These are phyloP conservation scores for Candida koratica DNA, from an alignment of 805 yeast species.

Conservation along the genomic window DNA sequence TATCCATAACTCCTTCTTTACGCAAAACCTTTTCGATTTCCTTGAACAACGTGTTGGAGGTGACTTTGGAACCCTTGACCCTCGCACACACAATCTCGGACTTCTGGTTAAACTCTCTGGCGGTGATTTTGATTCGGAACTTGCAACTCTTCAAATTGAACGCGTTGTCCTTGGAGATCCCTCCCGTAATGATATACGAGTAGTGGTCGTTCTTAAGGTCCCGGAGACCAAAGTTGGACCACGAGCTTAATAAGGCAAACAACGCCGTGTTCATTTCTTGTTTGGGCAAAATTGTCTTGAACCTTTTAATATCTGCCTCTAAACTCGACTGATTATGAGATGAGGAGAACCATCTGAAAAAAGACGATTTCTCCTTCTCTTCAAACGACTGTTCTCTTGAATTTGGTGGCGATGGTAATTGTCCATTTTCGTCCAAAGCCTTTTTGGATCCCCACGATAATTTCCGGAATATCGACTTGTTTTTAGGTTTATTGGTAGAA, in stretches of 20 bases:
- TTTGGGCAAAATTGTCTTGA: constrained; percentile 39
- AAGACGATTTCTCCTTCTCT: constrained; percentile 24
- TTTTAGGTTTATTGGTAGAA: constrained; percentile 30
- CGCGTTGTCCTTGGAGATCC: constrained; percentile 57
- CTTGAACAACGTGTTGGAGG: constrained; percentile 54
- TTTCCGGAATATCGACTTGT: constrained; percentile 45
- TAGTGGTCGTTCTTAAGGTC: constrained; percentile 46
- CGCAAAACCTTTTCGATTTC: constrained; percentile 64
- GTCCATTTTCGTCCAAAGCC: constrained; percentile 27
- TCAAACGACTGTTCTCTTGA: constrained; percentile 26
- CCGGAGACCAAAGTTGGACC: constrained; percentile 70
- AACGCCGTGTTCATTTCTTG: constrained; percentile 64
- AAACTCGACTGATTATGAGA: constrained; percentile 19
- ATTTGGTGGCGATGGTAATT: constrained; percentile 36
- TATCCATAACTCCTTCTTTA: constrained; percentile 58
- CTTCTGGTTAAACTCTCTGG: constrained; percentile 38
- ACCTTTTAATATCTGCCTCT: constrained; percentile 31
- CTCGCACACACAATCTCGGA: constrained; percentile 59
- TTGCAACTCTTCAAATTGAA: constrained; percentile 61
- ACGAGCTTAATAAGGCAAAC: constrained; percentile 55
- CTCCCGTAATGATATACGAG: constrained; percentile 51
- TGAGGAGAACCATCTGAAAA: constrained; percentile 44
- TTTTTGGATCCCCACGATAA: constrained; percentile 48
- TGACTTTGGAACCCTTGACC: constrained; percentile 60
- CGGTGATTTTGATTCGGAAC: constrained; percentile 51